Conservation (phyloP, 441 rosid species). For the Pelargonium australe region DNA sequence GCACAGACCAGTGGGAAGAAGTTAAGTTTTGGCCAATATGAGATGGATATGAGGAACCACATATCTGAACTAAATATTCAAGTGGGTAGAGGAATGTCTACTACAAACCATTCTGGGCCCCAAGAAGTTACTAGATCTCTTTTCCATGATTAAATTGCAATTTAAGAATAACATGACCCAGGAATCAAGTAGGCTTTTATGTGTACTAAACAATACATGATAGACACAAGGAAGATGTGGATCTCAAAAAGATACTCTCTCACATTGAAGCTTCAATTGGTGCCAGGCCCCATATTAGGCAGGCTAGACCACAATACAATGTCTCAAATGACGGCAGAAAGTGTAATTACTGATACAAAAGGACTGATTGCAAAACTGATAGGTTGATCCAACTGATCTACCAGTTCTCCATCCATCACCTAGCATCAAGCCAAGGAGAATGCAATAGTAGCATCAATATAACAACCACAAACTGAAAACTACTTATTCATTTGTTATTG, state of each 20-base stretch:
- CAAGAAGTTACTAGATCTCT: too few species aligned
- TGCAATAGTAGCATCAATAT: not conserved
- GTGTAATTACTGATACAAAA: not conserved
- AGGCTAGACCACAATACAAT: not conserved
- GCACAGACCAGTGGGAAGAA: too few species aligned
- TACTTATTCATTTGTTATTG: slow-evolving; percentile 28
- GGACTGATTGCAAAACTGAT: not conserved
- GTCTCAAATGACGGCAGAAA: not conserved
- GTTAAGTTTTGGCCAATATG: too few species aligned
- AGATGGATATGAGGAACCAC: too few species aligned
- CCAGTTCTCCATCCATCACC: slow-evolving; percentile 1
- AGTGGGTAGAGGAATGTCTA: too few species aligned
- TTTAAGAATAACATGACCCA: too few species aligned
- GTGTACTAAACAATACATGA: too few species aligned
- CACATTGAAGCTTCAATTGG: not conserved
- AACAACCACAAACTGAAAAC: not conserved
- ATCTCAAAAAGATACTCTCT: not conserved
- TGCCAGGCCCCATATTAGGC: too few species aligned
- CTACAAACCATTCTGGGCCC: too few species aligned
- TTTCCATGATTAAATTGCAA: too few species aligned
- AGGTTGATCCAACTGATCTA: not conserved
- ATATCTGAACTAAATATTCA: too few species aligned
- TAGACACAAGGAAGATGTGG: not conserved
- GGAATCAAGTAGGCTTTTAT: too few species aligned
- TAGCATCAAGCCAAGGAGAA: not conserved